phyloP scores from a whole-genome alignment of 768 basidiomycete genomes.

The Mycena haematopus region DNA sequence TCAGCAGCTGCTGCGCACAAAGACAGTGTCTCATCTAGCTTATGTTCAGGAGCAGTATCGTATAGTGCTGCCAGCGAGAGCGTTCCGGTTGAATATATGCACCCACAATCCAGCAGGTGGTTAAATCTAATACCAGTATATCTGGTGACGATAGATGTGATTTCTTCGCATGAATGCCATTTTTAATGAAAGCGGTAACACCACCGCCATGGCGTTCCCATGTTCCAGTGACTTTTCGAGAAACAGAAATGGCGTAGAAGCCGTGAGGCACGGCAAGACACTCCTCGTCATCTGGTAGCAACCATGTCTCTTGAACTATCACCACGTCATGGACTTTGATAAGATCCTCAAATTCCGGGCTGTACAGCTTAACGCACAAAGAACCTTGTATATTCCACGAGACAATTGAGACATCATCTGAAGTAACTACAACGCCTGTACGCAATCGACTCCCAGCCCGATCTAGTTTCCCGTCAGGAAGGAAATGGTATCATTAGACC shows the following conservation, averaged over 20 bases:
- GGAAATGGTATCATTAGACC: not conserved
- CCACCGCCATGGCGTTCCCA: slow-evolving; percentile 14
- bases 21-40: slow-evolving; percentile 9
- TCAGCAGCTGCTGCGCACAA: slow-evolving; percentile 10
- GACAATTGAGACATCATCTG: not conserved
- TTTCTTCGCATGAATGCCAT: slow-evolving; percentile 3
- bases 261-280: slow-evolving; percentile 9
- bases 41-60: slow-evolving; percentile 9
- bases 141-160: slow-evolving; percentile 10
- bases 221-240: not conserved
- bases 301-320: slow-evolving; percentile 1
- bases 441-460: slow-evolving; percentile 19
- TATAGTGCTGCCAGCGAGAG: slow-evolving; percentile 7
- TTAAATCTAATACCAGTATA: slow-evolving; percentile 10
- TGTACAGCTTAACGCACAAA: slow-evolving; percentile 17
- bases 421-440: not conserved
- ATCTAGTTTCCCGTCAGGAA: slow-evolving; percentile 16
- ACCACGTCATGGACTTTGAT: slow-evolving; percentile 1
- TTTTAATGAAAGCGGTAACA: slow-evolving; percentile 13
- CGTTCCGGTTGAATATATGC: slow-evolving; percentile 9
- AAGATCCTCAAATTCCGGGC: slow-evolving; percentile 15
- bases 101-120: slow-evolving; percentile 1
- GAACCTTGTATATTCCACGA: slow-evolving; percentile 16
- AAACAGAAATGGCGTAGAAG: slow-evolving; percentile 6
- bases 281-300: slow-evolving; percentile 15